These are phyloP conservation scores for Thelonectria rubi DNA, from an alignment of 2,329 filamentous ascomycete genomes.

Conservation along the genomic window DNA sequence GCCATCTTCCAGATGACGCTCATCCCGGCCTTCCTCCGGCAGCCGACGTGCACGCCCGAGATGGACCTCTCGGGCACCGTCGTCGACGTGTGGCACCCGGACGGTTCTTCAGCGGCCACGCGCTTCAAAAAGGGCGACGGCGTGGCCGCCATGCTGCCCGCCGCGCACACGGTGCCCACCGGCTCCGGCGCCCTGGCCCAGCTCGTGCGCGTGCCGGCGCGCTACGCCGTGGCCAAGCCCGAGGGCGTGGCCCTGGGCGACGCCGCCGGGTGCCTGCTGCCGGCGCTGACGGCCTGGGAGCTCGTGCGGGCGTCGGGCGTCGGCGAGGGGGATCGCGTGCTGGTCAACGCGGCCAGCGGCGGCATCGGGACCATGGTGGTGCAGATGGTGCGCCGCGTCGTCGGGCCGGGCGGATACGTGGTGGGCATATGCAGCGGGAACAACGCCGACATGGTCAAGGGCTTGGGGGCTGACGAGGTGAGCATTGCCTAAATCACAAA, in stretches of 20 bases:
- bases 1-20: constrained; percentile 54
- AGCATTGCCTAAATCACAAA: constrained; percentile 42
- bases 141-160: constrained; percentile 52
- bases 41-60: constrained; percentile 44
- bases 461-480: constrained; percentile 60
- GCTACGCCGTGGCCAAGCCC: constrained; percentile 47
- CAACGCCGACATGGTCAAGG: constrained; percentile 56
- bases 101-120: constrained; percentile 21
- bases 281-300: constrained; percentile 51
- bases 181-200: constrained; percentile 53
- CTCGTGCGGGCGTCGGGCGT: constrained; percentile 50
- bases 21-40: constrained; percentile 50
- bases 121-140: constrained; percentile 45
- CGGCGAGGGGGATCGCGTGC: constrained; percentile 51
- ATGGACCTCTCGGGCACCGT: constrained; percentile 54
- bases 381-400: constrained; percentile 53
- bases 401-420: constrained; percentile 53
- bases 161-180: constrained; percentile 45
- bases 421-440: constrained; percentile 58
- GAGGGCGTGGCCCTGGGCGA: constrained; percentile 43
- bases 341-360: constrained; percentile 62
- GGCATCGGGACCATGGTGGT: constrained; percentile 58
- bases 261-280: constrained; percentile 50
- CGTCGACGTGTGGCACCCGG: constrained; percentile 46
- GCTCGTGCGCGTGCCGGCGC: constrained; percentile 49